A percentile compares a stretch with the other conserved stretches of the same genome.
Conservation (phyloP, 2,329 filamentous ascomycete species). For the Aspergillus unguis region DNA sequence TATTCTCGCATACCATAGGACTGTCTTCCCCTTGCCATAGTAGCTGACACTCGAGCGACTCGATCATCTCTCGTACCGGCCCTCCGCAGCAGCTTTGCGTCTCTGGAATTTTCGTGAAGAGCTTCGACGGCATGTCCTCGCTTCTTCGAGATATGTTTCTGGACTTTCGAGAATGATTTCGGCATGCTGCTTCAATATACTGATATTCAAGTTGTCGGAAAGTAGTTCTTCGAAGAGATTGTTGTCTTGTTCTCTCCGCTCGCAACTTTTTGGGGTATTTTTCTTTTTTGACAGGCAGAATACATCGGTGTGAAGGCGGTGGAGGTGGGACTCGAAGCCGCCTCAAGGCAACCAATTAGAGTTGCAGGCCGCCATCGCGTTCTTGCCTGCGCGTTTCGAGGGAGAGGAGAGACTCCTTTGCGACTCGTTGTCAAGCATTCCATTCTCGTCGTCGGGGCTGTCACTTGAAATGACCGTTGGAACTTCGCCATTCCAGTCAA, state of each 20-base stretch:
- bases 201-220: not conserved
- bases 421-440: constrained; percentile 29
- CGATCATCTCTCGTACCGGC: constrained; percentile 80
- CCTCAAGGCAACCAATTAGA: constrained; percentile 19
- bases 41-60: constrained; percentile 67
- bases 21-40: constrained; percentile 70
- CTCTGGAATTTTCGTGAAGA: constrained; percentile 83
- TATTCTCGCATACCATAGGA: constrained; percentile 57
- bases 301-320: constrained; percentile 26
- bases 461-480: constrained; percentile 13
- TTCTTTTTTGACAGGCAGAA: constrained; percentile 30
- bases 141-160: constrained; percentile 89
- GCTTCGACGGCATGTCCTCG: constrained; percentile 64
- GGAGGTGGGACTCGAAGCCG: constrained; percentile 1
- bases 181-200: constrained; percentile 56
- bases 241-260: constrained; percentile 2
- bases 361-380: constrained; percentile 24
- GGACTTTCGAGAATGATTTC: constrained; percentile 73
- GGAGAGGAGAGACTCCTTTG: constrained; percentile 15
- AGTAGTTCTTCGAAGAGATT: not conserved
- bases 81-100: constrained; percentile 75
- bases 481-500: constrained; percentile 1
- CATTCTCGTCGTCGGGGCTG: constrained; percentile 24
- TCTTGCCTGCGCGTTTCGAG: constrained; percentile 27
- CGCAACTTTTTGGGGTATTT: constrained; percentile 19